Percentiles rank a stretch among this genome's conserved stretches.
phyloP scores from a whole-genome alignment of 495 filamentous ascomycete species.

The Talaromyces adpressus region DNA sequence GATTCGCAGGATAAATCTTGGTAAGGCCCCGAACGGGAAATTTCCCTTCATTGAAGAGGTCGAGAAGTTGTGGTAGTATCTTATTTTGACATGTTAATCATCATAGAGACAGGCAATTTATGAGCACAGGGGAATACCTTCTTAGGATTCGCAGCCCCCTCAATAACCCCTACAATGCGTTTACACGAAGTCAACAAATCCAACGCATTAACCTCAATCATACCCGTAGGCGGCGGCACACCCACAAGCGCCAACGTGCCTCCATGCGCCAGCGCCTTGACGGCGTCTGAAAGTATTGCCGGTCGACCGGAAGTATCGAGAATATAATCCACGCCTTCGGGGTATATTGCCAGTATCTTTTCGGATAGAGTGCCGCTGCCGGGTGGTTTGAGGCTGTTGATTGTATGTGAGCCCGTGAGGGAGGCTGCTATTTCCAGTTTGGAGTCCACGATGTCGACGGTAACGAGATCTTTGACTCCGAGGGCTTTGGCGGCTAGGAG shows the following conservation, averaged over 20 bases:
- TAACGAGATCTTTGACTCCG: constrained; percentile 25
- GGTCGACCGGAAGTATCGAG: constrained; percentile 36
- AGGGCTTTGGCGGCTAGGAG: constrained; percentile 22
- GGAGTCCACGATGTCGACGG: constrained; percentile 33
- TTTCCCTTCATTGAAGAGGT: constrained; percentile 30
- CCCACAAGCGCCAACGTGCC: constrained; percentile 38
- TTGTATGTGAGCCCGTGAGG: constrained; percentile 34
- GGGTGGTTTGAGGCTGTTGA: constrained; percentile 22
- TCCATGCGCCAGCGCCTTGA: constrained; percentile 25
- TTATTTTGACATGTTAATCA: neutral
- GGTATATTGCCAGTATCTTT: constrained; percentile 18
- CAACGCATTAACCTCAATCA: constrained; percentile 21
- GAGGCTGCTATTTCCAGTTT: constrained; percentile 34
- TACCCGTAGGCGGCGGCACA: constrained; percentile 26
- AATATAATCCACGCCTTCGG: constrained; percentile 28
- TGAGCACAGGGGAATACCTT: constrained; percentile 9
- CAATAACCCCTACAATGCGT: constrained; percentile 24
- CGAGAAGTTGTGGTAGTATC: constrained; percentile 25
- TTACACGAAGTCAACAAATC: constrained; percentile 20
- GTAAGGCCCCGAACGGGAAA: constrained; percentile 37
- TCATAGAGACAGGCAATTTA: too few species aligned
- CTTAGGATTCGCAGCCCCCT: constrained; percentile 19
- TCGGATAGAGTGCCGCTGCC: constrained; percentile 15
- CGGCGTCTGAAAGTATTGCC: constrained; percentile 21
- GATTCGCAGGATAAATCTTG: constrained; percentile 32